Conservation (phyloP, 768 basidiomycete genomes). For the Tulasnella sp. region DNA sequence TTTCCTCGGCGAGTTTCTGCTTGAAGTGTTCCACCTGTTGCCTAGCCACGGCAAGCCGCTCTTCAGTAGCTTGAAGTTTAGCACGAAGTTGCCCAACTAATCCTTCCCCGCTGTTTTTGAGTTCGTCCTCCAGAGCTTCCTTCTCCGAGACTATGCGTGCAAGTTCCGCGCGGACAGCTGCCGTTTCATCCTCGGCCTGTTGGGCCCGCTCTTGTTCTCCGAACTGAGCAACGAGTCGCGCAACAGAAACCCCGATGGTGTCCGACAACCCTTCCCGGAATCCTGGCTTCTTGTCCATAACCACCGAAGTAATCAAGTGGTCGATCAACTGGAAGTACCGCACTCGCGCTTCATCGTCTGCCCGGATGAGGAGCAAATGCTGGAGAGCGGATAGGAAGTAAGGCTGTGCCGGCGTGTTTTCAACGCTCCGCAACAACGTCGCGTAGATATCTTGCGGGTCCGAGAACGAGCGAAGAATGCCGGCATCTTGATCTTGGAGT, state of each 20-base stretch:
- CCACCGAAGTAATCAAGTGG: slow-evolving; percentile 81
- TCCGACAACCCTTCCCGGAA: slow-evolving; percentile 67
- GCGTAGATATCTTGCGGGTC: slow-evolving; percentile 85
- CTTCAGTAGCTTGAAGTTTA: slow-evolving; percentile 64
- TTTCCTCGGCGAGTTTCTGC: slow-evolving; percentile 72
- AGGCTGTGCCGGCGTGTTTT: slow-evolving; percentile 71
- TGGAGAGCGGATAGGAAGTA: slow-evolving; percentile 93
- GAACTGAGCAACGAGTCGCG: slow-evolving; percentile 81
- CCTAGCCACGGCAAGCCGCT: slow-evolving; percentile 72
- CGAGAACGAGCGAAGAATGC: slow-evolving; percentile 69
- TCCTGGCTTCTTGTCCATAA: slow-evolving; percentile 81
- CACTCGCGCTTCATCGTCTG: slow-evolving; percentile 76
- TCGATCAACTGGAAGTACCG: slow-evolving; percentile 92
- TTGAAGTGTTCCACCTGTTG: slow-evolving; percentile 74
- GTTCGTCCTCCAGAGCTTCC: slow-evolving; percentile 73
- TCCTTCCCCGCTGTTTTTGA: slow-evolving; percentile 76
- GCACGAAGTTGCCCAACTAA: slow-evolving; percentile 77
- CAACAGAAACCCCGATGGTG: slow-evolving; percentile 83
- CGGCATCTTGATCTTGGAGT: slow-evolving; percentile 69
- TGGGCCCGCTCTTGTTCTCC: slow-evolving; percentile 85
- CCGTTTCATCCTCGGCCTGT: slow-evolving; percentile 70
- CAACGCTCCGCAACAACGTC: slow-evolving; percentile 70
- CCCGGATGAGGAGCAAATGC: slow-evolving; percentile 84
- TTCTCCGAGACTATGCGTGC: slow-evolving; percentile 74
- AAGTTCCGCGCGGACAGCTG: slow-evolving; percentile 59